Evolutionary conservation across 2,329 filamentous ascomycete genomes (phyloP), one percentile per base, ranked within the genome.

Genomic region (Calonectria pauciramosa): DNA sequence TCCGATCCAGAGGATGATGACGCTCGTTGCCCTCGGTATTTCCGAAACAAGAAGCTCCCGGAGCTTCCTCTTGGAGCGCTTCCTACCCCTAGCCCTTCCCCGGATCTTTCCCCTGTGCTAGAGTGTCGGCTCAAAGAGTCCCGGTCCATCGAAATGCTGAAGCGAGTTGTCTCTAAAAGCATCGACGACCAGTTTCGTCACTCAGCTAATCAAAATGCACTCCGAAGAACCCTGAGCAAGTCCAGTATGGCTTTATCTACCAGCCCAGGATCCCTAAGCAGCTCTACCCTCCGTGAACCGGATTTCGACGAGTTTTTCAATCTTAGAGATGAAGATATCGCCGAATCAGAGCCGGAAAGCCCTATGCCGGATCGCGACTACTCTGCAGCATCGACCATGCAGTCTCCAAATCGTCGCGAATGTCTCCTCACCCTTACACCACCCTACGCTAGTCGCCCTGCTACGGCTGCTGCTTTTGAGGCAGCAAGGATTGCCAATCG

Each of bases 291-390:
- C 5, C 84, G 85, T 59, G 90, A 91, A 77, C 90, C 90, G 8
- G 87, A 87, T 47, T 83, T 91, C 28, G 85, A 87, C 23, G 90
- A 92, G 49, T 91, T 92, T 67, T 84, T 90, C 68, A 85, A 86
- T 26, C 84, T 92, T 8, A 89, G 86, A 71, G 90, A 92, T 73
- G 90, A 92, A 36, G 90, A 92, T 70, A 90, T 92, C 74, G 89
- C 90, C 11, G 90, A 92, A 77, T 82, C 74, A 20, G 75, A 80
- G 0, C 80, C 80, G 2, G 80, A 80, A 16, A 80, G 78, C 32
- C 72, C 75, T 0, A 16, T 80, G 10, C 56, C 71, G 5, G 68
- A 78, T 13, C 66, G 68, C 9, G 69, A 73, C 8, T 67, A 72
- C 26, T 52, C 76, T 51, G 68, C 68, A 14, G 70, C 77, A 56